These are phyloP conservation scores for Pleurotus giganteus DNA, from an alignment of 768 basidiomycete genomes.

Conservation along the genomic window DNA sequence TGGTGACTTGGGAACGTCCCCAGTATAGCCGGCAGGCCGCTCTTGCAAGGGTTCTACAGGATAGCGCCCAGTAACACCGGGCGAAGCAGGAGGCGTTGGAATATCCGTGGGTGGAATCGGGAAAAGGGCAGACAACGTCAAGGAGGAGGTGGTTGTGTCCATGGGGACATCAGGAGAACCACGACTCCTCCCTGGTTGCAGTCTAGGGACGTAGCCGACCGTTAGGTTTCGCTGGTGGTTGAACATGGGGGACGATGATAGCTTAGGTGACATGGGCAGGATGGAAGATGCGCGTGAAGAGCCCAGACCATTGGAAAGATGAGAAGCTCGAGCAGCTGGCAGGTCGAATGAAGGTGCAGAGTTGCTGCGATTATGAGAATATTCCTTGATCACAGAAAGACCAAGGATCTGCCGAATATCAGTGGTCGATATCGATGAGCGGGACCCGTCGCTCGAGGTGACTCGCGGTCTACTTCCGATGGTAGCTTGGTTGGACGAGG, in stretches of 20 bases:
- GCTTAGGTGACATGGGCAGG: not conserved
- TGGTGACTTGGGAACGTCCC: not conserved
- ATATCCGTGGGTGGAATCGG: conserved; percentile 8
- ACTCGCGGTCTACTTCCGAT: not conserved
- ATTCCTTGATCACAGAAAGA: conserved; percentile 37
- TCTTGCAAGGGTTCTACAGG: not conserved
- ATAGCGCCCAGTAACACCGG: not conserved
- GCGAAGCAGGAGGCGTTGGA: not conserved
- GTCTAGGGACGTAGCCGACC: not conserved
- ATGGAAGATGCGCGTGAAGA: not conserved
- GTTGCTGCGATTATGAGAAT: conserved; percentile 13
- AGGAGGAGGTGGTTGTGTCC: not conserved
- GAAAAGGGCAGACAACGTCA: conserved; percentile 3
- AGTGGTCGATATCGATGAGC: conserved; percentile 32
- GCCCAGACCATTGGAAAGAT: not conserved
- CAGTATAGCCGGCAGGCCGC: not conserved
- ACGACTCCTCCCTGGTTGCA: not conserved
- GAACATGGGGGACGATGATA: not conserved
- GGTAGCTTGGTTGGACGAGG: conserved; percentile 6
- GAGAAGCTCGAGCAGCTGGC: not conserved
- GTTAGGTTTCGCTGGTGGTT: not conserved
- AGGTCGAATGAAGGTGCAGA: conserved; percentile 11
- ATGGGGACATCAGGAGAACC: conserved; percentile 8
- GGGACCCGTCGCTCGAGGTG: conserved; percentile 12
- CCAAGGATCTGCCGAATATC: conserved; percentile 57